These are phyloP conservation scores for Rhizopus microsporus DNA, from an alignment of 371 early-diverging fungal genomes.

Conservation along the genomic window DNA sequence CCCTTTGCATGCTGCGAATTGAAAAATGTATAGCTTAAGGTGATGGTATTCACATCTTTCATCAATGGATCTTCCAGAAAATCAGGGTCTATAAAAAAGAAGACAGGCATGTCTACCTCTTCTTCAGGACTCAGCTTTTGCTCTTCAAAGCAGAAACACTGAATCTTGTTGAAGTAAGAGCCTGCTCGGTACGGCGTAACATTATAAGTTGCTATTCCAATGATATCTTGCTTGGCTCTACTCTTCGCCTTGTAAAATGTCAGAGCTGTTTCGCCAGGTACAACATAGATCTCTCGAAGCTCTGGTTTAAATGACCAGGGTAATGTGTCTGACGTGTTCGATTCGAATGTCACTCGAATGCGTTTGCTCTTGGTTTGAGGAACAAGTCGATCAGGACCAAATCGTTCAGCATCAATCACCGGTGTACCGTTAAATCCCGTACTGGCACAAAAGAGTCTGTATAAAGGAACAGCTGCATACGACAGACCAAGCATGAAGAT, in stretches of 20 bases:
- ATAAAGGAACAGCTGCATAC: conserved; percentile 96
- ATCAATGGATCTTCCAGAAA: conserved; percentile 94
- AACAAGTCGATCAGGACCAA: conserved; percentile 62
- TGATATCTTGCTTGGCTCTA: conserved; percentile 84
- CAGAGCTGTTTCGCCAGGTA: conserved; percentile 96
- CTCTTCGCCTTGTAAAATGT: conserved; percentile 97
- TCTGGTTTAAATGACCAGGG: conserved; percentile 93
- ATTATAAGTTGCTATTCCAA: conserved; percentile 97
- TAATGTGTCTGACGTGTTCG: conserved; percentile 78
- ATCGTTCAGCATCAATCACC: conserved; percentile 57
- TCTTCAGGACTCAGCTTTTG: conserved; percentile 91
- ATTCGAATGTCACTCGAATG: conserved; percentile 84
- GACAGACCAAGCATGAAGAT: conserved; percentile 86
- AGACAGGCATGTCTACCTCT: conserved; percentile 99
- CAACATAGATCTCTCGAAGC: conserved; percentile 79
- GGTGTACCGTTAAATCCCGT: conserved; percentile 94
- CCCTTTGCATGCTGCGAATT: conserved; percentile 65
- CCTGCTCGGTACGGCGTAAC: conserved; percentile 94
- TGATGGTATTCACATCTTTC: conserved; percentile 93
- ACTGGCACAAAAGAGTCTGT: conserved; percentile 90
- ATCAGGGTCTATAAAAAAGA: conserved; percentile 98
- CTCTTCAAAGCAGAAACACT: conserved; percentile 99
- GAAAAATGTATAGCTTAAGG: conserved; percentile 92
- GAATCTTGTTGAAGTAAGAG: conserved; percentile 96
- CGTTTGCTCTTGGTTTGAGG: conserved; percentile 59